Base-by-base conservation (phyloP, 192 early-diverging fungal genomes). In the Backusella australiensis region DNA sequence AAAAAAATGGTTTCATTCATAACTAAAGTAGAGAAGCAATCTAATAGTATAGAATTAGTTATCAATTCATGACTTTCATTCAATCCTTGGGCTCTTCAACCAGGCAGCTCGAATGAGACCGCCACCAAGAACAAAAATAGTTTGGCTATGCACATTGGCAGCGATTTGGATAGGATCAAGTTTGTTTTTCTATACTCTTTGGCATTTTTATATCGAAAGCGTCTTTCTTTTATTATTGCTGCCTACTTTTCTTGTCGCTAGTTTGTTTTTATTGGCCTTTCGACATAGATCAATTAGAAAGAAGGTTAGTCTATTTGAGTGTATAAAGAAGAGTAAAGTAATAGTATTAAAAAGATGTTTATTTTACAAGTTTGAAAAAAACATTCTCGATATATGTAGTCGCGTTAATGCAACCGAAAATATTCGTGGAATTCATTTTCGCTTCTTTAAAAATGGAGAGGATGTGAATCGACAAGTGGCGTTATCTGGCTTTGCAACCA, bases 331-430 rank as follows among this genome's bases (percentile, higher is more conserved):
- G 53, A 44, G 42, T 44, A 17, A 44, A 49, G n/a, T 63, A 63
- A 3, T 32, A 63, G 11, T 63, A 26, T 12, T 63, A 56, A 56
- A 9, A n/a, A 8, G 8, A 21, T 21, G 8, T 56, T 32, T 32
- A 5, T 21, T 63, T 75, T 68, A 42, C 26, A 29, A 79, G 78
- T 82, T 82, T 78, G 81, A 82, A 67, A 17, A 32, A 19, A 34
- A 63, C 3, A 68, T 78, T 11, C 36, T 71, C n/a, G 70, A 82
- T 34, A 67, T 78, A 32, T 82, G 81, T 38, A 73, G 77, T 34
- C 66, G 74, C 41, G 34, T 82, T 26, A 82, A 82, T 78, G 81
- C 81, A 12, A 78, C 77, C 0, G 77, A 78, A 34, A 82, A 82
- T 36, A 78, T 82, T 66, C 77, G 81, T 41, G 81, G 81, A 12